These are phyloP conservation scores for Euryodendron excelsum DNA, from an alignment of 148 eudicot genomes.

Conservation along the genomic window DNA sequence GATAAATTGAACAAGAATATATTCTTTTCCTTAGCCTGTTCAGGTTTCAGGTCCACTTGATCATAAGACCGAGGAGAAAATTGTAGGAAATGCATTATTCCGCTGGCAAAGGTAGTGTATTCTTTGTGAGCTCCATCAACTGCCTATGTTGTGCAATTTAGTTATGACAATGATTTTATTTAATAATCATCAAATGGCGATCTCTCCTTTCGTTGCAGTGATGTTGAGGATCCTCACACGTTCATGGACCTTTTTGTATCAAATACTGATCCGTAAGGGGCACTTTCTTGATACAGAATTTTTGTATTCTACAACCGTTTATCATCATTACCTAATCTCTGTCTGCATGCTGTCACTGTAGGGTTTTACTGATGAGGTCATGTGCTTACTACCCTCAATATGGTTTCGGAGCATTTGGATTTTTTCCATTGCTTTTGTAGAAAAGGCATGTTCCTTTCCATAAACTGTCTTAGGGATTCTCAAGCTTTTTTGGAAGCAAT, in stretches of 20 bases:
- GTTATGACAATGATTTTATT: neutral
- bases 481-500: constrained; percentile 1
- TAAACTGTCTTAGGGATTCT: constrained; percentile 6
- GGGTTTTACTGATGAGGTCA: constrained; percentile 75
- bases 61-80: constrained; percentile 52
- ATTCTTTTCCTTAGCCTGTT: constrained; percentile 45
- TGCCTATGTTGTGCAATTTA: neutral
- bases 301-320: constrained; percentile 2
- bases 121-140: neutral
- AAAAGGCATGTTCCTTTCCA: constrained; percentile 42
- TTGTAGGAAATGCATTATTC: constrained; percentile 73
- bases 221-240: constrained; percentile 87
- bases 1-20: too few species aligned
- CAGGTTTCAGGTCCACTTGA: constrained; percentile 82
- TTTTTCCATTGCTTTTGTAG: constrained; percentile 69
- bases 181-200: neutral
- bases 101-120: constrained; percentile 86
- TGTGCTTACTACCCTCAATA: constrained; percentile 77
- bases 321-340: constrained; percentile 1
- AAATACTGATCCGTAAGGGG: constrained; percentile 81
- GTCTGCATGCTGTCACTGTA: constrained; percentile 19
- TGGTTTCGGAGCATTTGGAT: constrained; percentile 88
- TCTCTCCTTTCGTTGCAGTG: constrained; percentile 41
- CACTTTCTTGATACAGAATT: neutral
- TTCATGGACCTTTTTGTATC: constrained; percentile 78